phyloP scores from a whole-genome alignment of 345 rosid species.

The Cardamine chenopodiifolia region DNA sequence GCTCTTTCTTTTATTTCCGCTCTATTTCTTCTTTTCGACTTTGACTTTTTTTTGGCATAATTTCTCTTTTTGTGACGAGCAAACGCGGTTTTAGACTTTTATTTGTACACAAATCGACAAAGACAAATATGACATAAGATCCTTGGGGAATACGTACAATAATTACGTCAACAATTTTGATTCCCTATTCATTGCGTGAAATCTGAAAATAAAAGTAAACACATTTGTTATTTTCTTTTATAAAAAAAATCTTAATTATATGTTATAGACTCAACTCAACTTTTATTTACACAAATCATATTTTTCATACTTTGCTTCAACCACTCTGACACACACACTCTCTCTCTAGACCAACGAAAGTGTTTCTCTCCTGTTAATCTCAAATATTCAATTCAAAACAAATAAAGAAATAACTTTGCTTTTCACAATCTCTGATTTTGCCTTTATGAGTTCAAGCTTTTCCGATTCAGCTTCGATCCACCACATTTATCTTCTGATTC shows the following conservation, averaged over 20 bases:
- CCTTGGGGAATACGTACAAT: not conserved
- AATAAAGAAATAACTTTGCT: not conserved
- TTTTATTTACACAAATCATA: slow-evolving; percentile 42
- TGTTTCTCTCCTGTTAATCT: not conserved
- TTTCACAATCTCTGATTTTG: slow-evolving; percentile 14
- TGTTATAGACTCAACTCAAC: not conserved
- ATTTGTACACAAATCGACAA: not conserved
- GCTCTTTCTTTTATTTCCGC: not conserved
- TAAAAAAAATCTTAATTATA: too few species aligned
- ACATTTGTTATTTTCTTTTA: not conserved
- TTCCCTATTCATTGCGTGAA: slow-evolving; percentile 28
- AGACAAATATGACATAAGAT: not conserved
- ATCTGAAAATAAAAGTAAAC: slow-evolving; percentile 3
- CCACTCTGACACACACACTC: slow-evolving; percentile 25
- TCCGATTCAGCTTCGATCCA: slow-evolving; percentile 35
- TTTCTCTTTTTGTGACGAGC: too few species aligned
- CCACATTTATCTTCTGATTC: slow-evolving; percentile 21
- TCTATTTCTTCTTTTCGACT: not conserved
- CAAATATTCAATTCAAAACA: not conserved
- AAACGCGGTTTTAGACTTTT: slow-evolving; percentile 11
- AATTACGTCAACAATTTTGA: slow-evolving; percentile 10
- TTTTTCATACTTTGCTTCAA: slow-evolving; percentile 43
- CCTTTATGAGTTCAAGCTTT: not conserved
- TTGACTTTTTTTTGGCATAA: not conserved
- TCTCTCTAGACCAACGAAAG: slow-evolving; percentile 24